These are phyloP conservation scores for Penicillium fimorum DNA, from an alignment of 495 filamentous ascomycete species.

Conservation along the genomic window DNA sequence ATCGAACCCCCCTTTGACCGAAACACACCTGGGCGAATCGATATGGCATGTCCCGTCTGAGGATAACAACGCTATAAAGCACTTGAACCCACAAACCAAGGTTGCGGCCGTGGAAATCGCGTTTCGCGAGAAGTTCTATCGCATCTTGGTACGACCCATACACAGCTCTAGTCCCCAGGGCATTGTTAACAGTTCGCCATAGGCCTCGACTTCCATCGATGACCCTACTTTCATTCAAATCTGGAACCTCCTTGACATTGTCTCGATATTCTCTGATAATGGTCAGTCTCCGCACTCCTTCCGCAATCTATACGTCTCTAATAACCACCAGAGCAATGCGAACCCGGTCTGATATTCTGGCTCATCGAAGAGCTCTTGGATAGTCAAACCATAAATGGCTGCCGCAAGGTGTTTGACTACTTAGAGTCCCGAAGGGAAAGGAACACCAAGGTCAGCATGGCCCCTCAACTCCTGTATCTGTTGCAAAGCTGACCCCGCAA, in stretches of 20 bases:
- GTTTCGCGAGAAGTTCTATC: constrained; percentile 73
- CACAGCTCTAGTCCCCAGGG: not conserved
- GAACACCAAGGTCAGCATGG: constrained; percentile 61
- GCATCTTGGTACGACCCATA: constrained; percentile 58
- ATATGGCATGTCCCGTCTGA: constrained; percentile 38
- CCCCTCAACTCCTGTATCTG: not conserved
- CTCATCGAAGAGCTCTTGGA: constrained; percentile 94
- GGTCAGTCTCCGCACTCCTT: constrained; percentile 41
- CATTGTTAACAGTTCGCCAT: constrained; percentile 19
- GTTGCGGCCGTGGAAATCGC: constrained; percentile 74
- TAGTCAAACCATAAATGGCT: constrained; percentile 89
- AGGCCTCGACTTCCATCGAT: constrained; percentile 70
- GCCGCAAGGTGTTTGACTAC: constrained; percentile 87
- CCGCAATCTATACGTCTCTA: constrained; percentile 7
- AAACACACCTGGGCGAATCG: constrained; percentile 43
- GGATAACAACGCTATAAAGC: constrained; percentile 24
- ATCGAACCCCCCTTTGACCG: constrained; percentile 77
- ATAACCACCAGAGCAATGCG: constrained; percentile 66
- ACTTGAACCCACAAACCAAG: constrained; percentile 44
- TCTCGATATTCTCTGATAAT: constrained; percentile 80
- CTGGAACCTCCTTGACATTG: constrained; percentile 91
- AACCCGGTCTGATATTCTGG: constrained; percentile 80
- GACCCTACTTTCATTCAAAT: constrained; percentile 73
- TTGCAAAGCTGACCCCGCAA: constrained; percentile 14
- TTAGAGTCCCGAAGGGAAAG: constrained; percentile 87